Evolutionary conservation across 352 stramenopile genomes (phyloP), one percentile per base, ranked within the genome.

Genomic region (Vaucheria bursata): DNA sequence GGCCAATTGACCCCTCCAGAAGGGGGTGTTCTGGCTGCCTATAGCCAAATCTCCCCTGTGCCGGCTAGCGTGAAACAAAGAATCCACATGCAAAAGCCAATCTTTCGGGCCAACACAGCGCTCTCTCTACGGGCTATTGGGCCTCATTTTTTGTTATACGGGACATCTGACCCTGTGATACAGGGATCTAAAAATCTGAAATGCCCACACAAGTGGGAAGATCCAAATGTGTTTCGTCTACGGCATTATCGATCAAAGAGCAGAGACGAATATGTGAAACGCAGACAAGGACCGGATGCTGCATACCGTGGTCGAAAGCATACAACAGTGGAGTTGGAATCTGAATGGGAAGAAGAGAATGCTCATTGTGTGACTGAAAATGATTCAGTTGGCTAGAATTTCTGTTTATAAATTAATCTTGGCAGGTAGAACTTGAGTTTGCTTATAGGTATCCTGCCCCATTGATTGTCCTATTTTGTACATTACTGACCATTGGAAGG

Each of bases 81-180:
- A 32, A 80, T 80, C 5, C 75, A 80, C 33, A 80, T 80, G 75
- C 75, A 80, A 52, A 80, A 80, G 69, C 75, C 75, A 34, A 25
- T 80, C n/a, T 80, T 80, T 71, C 66, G 34, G n/a, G 67, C 67
- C 0, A 31, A 35, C 36, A 68, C 72, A 18, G 18, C 68, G 12
- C 49, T 80, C 29, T 49, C 75, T 18, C 59, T 80, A 4, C 40
- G 75, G 32, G 38, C 29, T 25, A 80, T 80, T 31, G 75, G 75
- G 2, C 75, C 75, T 29, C 75, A 80, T 29, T 80, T 80, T 12
- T 39, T 80, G 45, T 50, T 80, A 35, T 80, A 71, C 45, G 75
- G 66, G 1, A 66, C 5, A 0, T 38, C 53, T 31, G 75, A 77
- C 45, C 64, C 67, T 29, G 38, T 18, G 29, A 7, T 33, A 31